These are phyloP conservation scores for Hyaloscypha finlandica DNA, from an alignment of 495 filamentous ascomycete species.

Conservation along the genomic window DNA sequence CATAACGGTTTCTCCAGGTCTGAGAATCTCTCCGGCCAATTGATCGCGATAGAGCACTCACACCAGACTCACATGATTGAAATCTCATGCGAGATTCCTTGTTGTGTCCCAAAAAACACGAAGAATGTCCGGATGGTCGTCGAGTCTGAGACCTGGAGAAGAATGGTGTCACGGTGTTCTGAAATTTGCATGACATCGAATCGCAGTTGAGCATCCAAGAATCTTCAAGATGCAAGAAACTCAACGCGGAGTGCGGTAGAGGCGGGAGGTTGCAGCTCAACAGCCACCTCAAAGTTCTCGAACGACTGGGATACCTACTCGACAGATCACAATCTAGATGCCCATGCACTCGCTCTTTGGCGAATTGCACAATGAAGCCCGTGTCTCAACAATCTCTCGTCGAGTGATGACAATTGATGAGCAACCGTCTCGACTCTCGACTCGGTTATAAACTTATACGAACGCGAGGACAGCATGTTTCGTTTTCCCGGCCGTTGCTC, in stretches of 20 bases:
- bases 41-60: slow-evolving; percentile 17
- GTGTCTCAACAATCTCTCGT: background rate
- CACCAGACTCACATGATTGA: slow-evolving; percentile 34
- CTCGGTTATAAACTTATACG: background rate
- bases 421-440: background rate
- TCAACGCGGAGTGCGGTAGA: slow-evolving; percentile 4
- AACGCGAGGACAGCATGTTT: background rate
- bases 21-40: slow-evolving; percentile 25
- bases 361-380: background rate
- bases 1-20: slow-evolving; percentile 26
- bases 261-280: slow-evolving; percentile 19
- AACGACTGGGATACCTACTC: background rate
- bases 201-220: slow-evolving; percentile 14
- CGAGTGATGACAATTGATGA: background rate
- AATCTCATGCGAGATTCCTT: slow-evolving; percentile 30
- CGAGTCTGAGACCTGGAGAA: slow-evolving; percentile 16
- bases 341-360: background rate
- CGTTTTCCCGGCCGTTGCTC: background rate
- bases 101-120: slow-evolving; percentile 5
- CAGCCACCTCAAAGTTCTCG: slow-evolving; percentile 1
- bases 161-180: slow-evolving; percentile 22
- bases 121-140: slow-evolving; percentile 15
- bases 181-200: slow-evolving; percentile 22
- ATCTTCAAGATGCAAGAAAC: slow-evolving; percentile 25
- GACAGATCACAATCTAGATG: background rate